Evolutionary conservation across 768 basidiomycete genomes (phyloP).

Genomic region (Chlorophyllum brunneum): DNA sequence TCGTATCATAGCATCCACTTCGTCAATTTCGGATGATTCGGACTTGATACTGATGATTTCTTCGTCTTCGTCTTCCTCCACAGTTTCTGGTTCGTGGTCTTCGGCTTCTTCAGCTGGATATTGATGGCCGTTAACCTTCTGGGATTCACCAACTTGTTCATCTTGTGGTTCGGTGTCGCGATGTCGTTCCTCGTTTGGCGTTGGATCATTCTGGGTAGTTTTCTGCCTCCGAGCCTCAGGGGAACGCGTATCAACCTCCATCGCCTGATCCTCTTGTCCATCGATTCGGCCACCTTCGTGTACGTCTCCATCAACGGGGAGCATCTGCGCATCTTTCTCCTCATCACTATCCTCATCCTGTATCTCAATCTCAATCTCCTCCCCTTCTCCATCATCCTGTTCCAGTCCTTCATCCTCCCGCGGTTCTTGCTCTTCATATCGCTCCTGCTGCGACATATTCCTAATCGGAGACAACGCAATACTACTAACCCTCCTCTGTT

Average conservation of each 20-base stretch:
- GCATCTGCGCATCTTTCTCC: not conserved
- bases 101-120: too few relatives aligned
- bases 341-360: not conserved
- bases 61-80: not conserved
- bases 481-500: slow-evolving; percentile 29
- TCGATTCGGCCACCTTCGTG: too few relatives aligned
- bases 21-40: not conserved
- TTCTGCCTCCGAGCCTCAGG: not conserved
- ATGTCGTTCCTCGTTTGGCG: not conserved
- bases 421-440: not conserved
- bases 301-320: not conserved
- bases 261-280: not conserved
- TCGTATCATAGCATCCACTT: not conserved
- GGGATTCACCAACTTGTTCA: not conserved
- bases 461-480: slow-evolving; percentile 15
- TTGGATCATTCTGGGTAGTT: not conserved
- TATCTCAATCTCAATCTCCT: slow-evolving; percentile 8
- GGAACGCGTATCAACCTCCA: not conserved
- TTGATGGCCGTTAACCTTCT: not conserved
- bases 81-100: too few relatives aligned
- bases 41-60: not conserved
- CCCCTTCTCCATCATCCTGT: not conserved
- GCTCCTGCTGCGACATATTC: slow-evolving; percentile 10
- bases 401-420: not conserved
- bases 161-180: not conserved